These are phyloP conservation scores for Kazachstania viticola DNA, from an alignment of 805 yeast species.

Conservation along the genomic window DNA sequence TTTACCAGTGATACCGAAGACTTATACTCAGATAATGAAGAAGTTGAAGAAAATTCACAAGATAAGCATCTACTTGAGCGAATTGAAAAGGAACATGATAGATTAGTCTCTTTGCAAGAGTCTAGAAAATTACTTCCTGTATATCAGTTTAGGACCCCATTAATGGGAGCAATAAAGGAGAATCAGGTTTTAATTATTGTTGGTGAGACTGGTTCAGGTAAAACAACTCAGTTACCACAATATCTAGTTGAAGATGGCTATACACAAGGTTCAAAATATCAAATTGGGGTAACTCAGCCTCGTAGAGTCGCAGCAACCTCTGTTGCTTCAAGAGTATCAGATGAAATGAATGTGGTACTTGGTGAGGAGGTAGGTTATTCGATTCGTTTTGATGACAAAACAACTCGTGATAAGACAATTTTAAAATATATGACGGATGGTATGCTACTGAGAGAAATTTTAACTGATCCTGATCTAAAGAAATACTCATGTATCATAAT, in stretches of 20 bases:
- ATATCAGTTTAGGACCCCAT: conserved; percentile 44
- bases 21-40: conserved; percentile 23
- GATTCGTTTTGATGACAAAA: conserved; percentile 75
- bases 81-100: conserved; percentile 20
- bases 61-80: conserved; percentile 12
- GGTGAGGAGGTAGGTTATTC: conserved; percentile 86
- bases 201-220: conserved; percentile 91
- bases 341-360: conserved; percentile 69
- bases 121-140: conserved; percentile 68
- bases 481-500: conserved; percentile 77
- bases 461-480: conserved; percentile 59
- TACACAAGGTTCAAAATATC: conserved; percentile 41
- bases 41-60: conserved; percentile 19
- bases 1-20: conserved; percentile 35
- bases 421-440: conserved; percentile 95
- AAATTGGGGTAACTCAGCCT: conserved; percentile 85
- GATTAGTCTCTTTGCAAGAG: conserved; percentile 29
- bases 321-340: conserved; percentile 85
- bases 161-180: conserved; percentile 46
- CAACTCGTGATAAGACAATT: conserved; percentile 45
- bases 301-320: conserved; percentile 90
- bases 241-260: conserved; percentile 76
- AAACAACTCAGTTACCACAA: conserved; percentile 89
- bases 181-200: conserved; percentile 66
- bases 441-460: conserved; percentile 76